Percentiles rank a stretch among this genome's conserved stretches.
Conservation (phyloP, 306 rosid species). For the Dalbergia cochinchinensis region DNA sequence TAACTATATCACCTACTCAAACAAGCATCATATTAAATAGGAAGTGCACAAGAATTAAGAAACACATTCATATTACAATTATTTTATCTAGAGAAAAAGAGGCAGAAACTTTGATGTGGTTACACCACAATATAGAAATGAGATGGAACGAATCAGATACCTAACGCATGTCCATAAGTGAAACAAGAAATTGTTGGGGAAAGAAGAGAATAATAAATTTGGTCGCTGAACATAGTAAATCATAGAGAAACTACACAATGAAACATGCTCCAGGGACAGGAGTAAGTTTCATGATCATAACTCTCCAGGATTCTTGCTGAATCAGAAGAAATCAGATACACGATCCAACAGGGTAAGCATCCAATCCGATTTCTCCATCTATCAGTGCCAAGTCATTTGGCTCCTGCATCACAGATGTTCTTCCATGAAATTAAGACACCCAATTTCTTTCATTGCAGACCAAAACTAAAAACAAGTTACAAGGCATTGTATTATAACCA, state of each 20-base stretch:
- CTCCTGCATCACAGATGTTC: constrained; percentile 61
- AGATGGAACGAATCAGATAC: constrained; percentile 35
- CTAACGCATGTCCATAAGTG: constrained; percentile 40
- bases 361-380: constrained; percentile 71
- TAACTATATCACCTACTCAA: background rate
- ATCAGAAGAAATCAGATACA: constrained; percentile 61
- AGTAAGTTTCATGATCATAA: constrained; percentile 19
- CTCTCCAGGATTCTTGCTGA: constrained; percentile 40
- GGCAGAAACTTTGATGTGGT: constrained; percentile 23
- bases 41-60: constrained; percentile 16
- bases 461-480: background rate
- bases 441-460: background rate
- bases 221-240: constrained; percentile 35
- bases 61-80: constrained; percentile 42
- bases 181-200: constrained; percentile 36
- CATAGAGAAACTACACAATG: constrained; percentile 50
- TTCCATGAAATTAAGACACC: constrained; percentile 18
- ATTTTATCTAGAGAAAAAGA: constrained; percentile 14
- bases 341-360: constrained; percentile 70
- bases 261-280: constrained; percentile 43
- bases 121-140: constrained; percentile 33
- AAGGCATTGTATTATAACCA: background rate
- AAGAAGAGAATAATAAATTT: constrained; percentile 29
- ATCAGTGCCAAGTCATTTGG: constrained; percentile 57
- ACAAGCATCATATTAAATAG: background rate